Conservation (phyloP, 345 rosid species). For the Populus davidiana region DNA sequence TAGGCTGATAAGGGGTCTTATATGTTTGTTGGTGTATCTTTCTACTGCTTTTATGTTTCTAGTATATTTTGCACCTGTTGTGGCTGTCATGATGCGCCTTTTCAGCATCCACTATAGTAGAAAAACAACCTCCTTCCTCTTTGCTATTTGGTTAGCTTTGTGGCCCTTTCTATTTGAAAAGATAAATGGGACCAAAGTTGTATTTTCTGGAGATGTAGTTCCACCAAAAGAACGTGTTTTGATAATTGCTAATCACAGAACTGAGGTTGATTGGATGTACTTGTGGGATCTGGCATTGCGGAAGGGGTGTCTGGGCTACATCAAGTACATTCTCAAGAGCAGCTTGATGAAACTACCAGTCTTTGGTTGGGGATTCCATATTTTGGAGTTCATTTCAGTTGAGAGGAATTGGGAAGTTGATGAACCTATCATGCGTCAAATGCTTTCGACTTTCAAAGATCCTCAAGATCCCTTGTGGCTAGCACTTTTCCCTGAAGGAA, state of each 20-base stretch:
- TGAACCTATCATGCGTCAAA: constrained; percentile 50
- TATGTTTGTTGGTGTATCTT: constrained; percentile 57
- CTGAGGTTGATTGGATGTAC: constrained; percentile 97
- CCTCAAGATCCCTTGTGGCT: constrained; percentile 83
- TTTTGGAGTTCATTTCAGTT: constrained; percentile 77
- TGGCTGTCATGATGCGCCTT: constrained; percentile 41
- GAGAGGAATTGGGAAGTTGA: constrained; percentile 85
- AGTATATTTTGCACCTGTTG: constrained; percentile 52
- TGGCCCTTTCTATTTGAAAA: constrained; percentile 87
- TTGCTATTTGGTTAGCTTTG: constrained; percentile 66
- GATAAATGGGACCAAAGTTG: constrained; percentile 61
- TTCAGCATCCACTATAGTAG: constrained; percentile 52
- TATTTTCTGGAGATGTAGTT: constrained; percentile 61
- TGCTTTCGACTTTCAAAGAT: constrained; percentile 62
- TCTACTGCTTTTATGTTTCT: constrained; percentile 69
- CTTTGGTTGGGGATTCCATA: constrained; percentile 86
- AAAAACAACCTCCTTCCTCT: constrained; percentile 51
- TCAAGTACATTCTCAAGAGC: constrained; percentile 80
- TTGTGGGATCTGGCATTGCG: constrained; percentile 78
- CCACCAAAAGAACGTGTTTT: constrained; percentile 56
- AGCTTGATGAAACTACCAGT: constrained; percentile 74
- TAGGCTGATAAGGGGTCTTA: constrained; percentile 58
- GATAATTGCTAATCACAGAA: constrained; percentile 75
- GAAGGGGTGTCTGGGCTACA: constrained; percentile 65
- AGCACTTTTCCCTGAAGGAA: constrained; percentile 87